Percentiles rank a stretch among this genome's conserved stretches.
Conservation (phyloP, 805 yeast species). For the Wickerhamiella domercqiae region DNA sequence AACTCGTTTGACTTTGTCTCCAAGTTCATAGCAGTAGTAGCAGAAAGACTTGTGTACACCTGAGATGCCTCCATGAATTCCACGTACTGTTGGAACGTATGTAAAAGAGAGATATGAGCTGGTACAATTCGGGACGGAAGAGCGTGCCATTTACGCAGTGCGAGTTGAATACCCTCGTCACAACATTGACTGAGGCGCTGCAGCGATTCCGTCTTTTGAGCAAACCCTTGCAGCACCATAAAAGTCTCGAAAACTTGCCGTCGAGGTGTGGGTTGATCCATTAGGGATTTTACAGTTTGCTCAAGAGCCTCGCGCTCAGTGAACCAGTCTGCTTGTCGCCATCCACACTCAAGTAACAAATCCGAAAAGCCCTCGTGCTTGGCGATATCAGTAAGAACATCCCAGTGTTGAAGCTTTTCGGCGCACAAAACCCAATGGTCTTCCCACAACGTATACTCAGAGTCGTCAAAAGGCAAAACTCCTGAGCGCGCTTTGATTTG, state of each 20-base stretch:
- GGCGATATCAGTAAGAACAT: constrained; percentile 85
- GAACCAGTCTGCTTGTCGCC: constrained; percentile 98
- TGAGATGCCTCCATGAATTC: constrained; percentile 97
- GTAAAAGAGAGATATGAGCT: constrained; percentile 81
- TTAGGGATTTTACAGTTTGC: constrained; percentile 84
- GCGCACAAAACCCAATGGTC: constrained; percentile 98
- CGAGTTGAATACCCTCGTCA: constrained; percentile 91
- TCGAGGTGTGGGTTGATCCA: constrained; percentile 98
- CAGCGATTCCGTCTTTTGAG: constrained; percentile 74
- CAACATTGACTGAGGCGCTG: constrained; percentile 74
- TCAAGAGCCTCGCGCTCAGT: constrained; percentile 89
- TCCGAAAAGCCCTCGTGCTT: constrained; percentile 97
- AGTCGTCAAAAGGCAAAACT: constrained; percentile 83
- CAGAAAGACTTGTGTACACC: constrained; percentile 70
- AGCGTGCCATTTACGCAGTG: constrained; percentile 84
- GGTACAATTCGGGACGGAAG: constrained; percentile 50
- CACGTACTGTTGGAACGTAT: constrained; percentile 92
- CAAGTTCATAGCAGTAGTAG: constrained; percentile 82
- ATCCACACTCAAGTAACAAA: constrained; percentile 89
- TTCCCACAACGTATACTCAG: constrained; percentile 94
- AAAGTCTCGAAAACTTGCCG: constrained; percentile 93
- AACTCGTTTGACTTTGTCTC: constrained; percentile 89
- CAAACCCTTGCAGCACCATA: constrained; percentile 80
- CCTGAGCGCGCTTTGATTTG: constrained; percentile 95
- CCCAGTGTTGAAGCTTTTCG: constrained; percentile 96